A percentile compares a stretch with the other conserved stretches of the same genome.
Evolutionary conservation across 2,329 filamentous ascomycete species (phyloP).

Genomic region (Fusarium multiceps): DNA sequence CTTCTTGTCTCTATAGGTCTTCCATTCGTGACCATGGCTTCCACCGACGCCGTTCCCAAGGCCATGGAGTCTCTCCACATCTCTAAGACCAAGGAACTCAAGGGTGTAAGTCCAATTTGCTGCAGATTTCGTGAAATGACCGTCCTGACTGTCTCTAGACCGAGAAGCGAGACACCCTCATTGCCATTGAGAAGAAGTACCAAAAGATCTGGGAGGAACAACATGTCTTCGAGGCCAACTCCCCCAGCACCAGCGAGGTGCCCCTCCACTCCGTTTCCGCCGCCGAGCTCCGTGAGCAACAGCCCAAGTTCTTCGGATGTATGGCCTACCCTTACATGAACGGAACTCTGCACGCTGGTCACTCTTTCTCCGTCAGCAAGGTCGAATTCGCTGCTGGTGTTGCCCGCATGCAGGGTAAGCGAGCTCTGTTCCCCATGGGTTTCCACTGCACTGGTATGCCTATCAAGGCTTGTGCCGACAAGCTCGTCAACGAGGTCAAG

Average conservation of each 20-base stretch:
- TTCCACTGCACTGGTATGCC: conserved; percentile 96
- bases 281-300: conserved; percentile 79
- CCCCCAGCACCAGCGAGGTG: conserved; percentile 81
- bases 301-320: conserved; percentile 88
- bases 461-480: conserved; percentile 97
- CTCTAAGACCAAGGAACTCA: conserved; percentile 71
- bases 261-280: conserved; percentile 79
- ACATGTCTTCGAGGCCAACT: conserved; percentile 83
- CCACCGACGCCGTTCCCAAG: conserved; percentile 55
- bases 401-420: conserved; percentile 90
- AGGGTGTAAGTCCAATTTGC: conserved; percentile 59
- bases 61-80: conserved; percentile 64
- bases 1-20: conserved; percentile 25
- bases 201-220: conserved; percentile 71
- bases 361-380: conserved; percentile 92
- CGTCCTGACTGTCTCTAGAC: conserved; percentile 63
- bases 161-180: conserved; percentile 85
- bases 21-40: conserved; percentile 57
- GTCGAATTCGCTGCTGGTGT: conserved; percentile 92
- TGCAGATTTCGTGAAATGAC: not conserved
- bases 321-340: conserved; percentile 77
- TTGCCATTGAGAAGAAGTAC: conserved; percentile 90
- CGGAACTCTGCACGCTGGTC: conserved; percentile 87
- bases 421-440: conserved; percentile 87
- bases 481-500: conserved; percentile 88